Base-by-base conservation (phyloP, 768 basidiomycete species). In the Pleurotus eryngii region DNA sequence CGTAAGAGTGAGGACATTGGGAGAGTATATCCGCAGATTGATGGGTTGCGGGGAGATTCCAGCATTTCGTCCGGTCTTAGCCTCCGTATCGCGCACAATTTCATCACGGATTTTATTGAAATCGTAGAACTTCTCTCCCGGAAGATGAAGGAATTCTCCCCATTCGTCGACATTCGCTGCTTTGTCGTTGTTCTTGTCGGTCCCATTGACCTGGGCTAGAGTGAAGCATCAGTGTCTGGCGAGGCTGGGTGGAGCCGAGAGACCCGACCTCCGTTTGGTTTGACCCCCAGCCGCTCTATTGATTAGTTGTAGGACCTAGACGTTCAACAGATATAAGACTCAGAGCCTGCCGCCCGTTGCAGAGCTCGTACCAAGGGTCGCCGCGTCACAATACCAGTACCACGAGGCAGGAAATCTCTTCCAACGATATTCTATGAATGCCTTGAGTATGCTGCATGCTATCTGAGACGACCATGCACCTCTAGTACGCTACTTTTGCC, bases 131-230 rank as follows among this genome's bases (percentile, higher is more conserved):
- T 98, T 99, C 77, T 98, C 91, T 59, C 91, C 90, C 0, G 96
- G 97, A 39, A 98, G 82, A 65, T 95, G 94, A 27, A 98, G 79
- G 81, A 99, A 99, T 74, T 99, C 97, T 64, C 96, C 97, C 97
- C 97, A 99, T 72, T 98, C 97, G 64, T 97, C 86, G 56, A 86
- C 78, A 70, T 98, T 98, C 72, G 89, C 92, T 26, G 83, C 77
- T 60, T 88, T 86, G 74, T 91, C 90, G 27, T 73, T 68, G 9
- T 77, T 76, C 63, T 80, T 76, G 50, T 81, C 81, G 49, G 74
- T 70, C 22, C 78, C 81, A 60, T 79, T 78, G 20, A 75, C 65
- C 70, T 72, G 64, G 58, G 73, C 77, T 75, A 68, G 59, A 63
- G 30, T 65, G 65, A 59, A 68, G 38, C 58, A 37, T 55, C 51